Base-by-base conservation (phyloP, 1,284 basidiomycete species). In the Earliella scabrosa region DNA sequence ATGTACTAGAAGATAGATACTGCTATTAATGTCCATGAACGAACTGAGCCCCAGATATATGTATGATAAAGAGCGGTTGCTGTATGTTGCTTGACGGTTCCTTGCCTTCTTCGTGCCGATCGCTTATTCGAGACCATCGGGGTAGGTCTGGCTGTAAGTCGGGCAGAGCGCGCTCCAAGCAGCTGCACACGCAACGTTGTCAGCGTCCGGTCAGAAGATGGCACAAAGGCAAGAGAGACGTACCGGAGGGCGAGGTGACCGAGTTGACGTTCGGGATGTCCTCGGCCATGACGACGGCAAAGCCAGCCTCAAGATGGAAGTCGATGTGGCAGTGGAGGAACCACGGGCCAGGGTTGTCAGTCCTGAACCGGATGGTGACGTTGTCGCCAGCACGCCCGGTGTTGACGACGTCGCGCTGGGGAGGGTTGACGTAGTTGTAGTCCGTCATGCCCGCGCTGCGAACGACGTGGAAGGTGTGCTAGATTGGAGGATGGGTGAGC, bases 371-470 rank as follows among this genome's bases (percentile, higher is more conserved):
- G 45, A 67, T 63, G 18, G 66, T 71, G 27, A 71, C 71, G 45
- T 71, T 71, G 58, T 72, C 71, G 20, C 65, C 62, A 1, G 58
- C 52, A 8, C 47, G 41, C 11, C 72, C 72, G 54, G 68, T 66
- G 58, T 52, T 68, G 40, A 73, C 71, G 10, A 65, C 63, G 54
- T 73, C 72, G 47, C 72, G 67, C 24, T 64, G 64, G 45, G 68
- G 63, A 4, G 72, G 72, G 61, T 73, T 68, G 7, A 32, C 69
- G 45, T 63, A 73, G 65, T 73, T 73, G 60, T 67, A 67, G 0
- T 52, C 57, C 18, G 52, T 50, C 41, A 51, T 66, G 10, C 68
- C 67, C 4, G 70, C 68, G 35, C 60, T 63, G 20, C 68, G 68
- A 10, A 73, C 67, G 26, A 73, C 69, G 45, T 61, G 57, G 58